Conservation (phyloP, 2,329 filamentous ascomycete species). For the Chaetomiaceae sp. region DNA sequence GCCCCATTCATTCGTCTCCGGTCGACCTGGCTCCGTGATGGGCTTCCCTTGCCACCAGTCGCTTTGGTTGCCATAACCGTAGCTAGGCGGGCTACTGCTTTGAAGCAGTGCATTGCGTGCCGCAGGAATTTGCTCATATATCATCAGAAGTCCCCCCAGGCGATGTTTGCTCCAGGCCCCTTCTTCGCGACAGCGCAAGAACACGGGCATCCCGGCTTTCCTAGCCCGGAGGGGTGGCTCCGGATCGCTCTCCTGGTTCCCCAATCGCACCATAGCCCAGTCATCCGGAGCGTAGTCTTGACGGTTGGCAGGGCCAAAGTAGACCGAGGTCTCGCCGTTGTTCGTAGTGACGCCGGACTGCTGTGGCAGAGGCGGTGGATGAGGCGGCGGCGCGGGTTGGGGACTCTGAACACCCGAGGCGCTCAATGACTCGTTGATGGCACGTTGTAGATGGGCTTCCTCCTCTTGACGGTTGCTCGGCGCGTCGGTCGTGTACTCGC, state of each 20-base stretch:
- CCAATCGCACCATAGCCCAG: conserved; percentile 53
- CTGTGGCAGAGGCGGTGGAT: conserved; percentile 39
- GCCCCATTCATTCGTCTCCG: conserved; percentile 21
- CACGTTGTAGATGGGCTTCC: conserved; percentile 51
- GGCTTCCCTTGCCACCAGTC: conserved; percentile 57
- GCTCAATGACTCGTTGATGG: conserved; percentile 49
- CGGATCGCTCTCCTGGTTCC: conserved; percentile 32
- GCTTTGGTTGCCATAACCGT: conserved; percentile 48
- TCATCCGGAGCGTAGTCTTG: conserved; percentile 47
- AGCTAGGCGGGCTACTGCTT: conserved; percentile 32
- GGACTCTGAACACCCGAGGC: conserved; percentile 40
- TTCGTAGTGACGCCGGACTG: conserved; percentile 44
- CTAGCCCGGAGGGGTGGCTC: conserved; percentile 41
- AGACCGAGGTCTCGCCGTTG: conserved; percentile 33
- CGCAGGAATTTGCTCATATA: conserved; percentile 54
- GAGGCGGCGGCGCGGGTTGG: conserved; percentile 19
- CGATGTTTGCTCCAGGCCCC: conserved; percentile 32
- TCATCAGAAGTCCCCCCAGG: conserved; percentile 50
- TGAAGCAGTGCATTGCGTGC: conserved; percentile 50
- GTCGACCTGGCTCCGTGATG: conserved; percentile 38
- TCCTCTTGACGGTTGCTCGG: conserved; percentile 37
- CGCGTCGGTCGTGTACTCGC: conserved; percentile 34
- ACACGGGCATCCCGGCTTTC: conserved; percentile 40
- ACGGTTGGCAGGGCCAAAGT: conserved; percentile 56
- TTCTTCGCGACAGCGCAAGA: conserved; percentile 38